These are phyloP conservation scores for Cystobasidium onofrii DNA, from an alignment of 768 basidiomycete species.

Conservation along the genomic window DNA sequence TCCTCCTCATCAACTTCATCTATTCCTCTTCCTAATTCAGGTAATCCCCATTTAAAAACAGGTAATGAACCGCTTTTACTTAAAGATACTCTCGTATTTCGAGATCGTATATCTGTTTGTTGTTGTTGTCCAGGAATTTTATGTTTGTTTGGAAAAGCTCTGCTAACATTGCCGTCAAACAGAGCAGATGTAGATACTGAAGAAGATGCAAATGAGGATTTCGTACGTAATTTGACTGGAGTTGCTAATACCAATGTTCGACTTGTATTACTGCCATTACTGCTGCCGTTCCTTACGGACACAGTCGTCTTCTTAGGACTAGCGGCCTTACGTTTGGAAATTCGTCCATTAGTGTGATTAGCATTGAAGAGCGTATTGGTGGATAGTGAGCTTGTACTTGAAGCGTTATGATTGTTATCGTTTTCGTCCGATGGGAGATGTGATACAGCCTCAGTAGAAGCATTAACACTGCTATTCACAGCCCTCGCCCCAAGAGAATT, in stretches of 20 bases:
- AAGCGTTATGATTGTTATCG: too few species aligned
- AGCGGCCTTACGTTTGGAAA: slow-evolving; percentile 9
- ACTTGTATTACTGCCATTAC: background rate
- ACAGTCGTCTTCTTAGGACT: slow-evolving; percentile 10
- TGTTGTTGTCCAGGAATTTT: too few species aligned
- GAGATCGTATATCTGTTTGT: too few species aligned
- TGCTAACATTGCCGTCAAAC: too few species aligned
- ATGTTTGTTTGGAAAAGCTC: too few species aligned
- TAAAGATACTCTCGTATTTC: too few species aligned
- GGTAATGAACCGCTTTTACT: background rate
- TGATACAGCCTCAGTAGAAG: background rate
- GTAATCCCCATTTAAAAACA: background rate
- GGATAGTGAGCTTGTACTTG: background rate
- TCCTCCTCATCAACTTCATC: background rate
- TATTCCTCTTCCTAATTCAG: background rate
- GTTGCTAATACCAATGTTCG: slow-evolving; percentile 12
- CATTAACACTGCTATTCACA: background rate
- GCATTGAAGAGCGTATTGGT: background rate
- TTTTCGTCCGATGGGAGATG: background rate
- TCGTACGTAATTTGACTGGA: background rate
- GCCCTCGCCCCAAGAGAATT: background rate
- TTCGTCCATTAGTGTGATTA: background rate
- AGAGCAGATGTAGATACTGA: background rate
- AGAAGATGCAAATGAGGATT: background rate
- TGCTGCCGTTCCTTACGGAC: background rate